Evolutionary conservation across 177 flowering plant genomes (phyloP).

Genomic region (Telopea speciosissima): DNA sequence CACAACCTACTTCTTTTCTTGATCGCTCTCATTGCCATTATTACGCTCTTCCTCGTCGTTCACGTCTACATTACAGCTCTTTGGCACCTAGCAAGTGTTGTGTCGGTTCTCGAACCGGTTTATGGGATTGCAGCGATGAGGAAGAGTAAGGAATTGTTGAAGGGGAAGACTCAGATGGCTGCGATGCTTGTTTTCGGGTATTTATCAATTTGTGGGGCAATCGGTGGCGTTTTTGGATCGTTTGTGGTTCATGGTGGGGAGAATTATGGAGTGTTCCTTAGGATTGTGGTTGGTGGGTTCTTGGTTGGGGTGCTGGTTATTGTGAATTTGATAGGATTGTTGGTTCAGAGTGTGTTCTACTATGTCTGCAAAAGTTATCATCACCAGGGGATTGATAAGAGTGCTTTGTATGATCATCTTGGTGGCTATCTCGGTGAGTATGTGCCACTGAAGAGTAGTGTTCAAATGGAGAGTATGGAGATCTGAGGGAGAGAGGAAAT

Average conservation of each 20-base stretch:
- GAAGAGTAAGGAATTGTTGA: not conserved
- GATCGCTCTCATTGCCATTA: not conserved
- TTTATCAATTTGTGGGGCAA: not conserved
- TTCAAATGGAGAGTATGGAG: not conserved
- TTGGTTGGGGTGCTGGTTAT: constrained; percentile 24
- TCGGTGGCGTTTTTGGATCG: not conserved
- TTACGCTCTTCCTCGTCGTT: not conserved
- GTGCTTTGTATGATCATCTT: constrained; percentile 11
- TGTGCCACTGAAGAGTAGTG: not conserved
- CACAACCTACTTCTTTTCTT: too few species aligned
- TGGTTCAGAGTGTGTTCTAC: constrained; percentile 53
- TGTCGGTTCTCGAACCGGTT: constrained; percentile 1
- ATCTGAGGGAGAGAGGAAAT: too few species aligned
- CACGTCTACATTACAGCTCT: not conserved
- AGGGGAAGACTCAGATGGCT: not conserved
- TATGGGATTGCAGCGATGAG: not conserved
- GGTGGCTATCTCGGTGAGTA: not conserved
- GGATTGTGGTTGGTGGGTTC: not conserved
- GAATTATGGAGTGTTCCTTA: not conserved
- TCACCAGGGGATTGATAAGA: constrained; percentile 44
- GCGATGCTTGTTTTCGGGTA: not conserved
- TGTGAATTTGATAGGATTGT: constrained; percentile 43
- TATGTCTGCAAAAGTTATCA: constrained; percentile 55
- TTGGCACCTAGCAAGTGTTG: not conserved
- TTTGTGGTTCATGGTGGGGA: not conserved